phyloP scores from a whole-genome alignment of 805 yeast species.

The Clavispora vitiphila region DNA sequence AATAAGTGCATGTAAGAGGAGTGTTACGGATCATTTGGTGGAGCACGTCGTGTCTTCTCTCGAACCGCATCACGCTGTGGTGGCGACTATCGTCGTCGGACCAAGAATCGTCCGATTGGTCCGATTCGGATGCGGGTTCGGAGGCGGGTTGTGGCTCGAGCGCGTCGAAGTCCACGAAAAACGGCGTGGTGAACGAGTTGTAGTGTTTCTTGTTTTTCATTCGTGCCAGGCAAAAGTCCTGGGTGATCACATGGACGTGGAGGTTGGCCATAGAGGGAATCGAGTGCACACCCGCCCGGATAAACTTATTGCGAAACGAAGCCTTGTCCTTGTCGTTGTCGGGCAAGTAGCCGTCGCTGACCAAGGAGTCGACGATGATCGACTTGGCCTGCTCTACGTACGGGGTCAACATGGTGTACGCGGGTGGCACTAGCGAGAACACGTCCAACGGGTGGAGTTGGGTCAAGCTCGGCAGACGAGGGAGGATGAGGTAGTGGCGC shows the following conservation, averaged over 20 bases:
- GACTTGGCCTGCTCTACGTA: slow-evolving; percentile 37
- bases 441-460: slow-evolving; percentile 48
- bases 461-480: slow-evolving; percentile 42
- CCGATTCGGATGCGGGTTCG: background rate
- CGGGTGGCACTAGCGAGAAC: slow-evolving; percentile 26
- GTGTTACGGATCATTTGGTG: slow-evolving; percentile 12
- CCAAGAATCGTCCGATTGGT: slow-evolving; percentile 6
- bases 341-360: slow-evolving; percentile 8
- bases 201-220: slow-evolving; percentile 64
- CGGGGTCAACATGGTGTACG: slow-evolving; percentile 21
- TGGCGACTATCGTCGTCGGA: background rate
- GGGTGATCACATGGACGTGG: slow-evolving; percentile 69
- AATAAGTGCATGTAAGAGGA: slow-evolving; percentile 24
- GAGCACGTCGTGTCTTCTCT: background rate
- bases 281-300: slow-evolving; percentile 62
- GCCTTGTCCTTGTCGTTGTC: background rate
- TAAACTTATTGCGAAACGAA: slow-evolving; percentile 21
- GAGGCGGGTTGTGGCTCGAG: slow-evolving; percentile 30
- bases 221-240: slow-evolving; percentile 50
- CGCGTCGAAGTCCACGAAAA: slow-evolving; percentile 53
- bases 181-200: slow-evolving; percentile 62
- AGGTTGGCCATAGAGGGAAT: slow-evolving; percentile 65
- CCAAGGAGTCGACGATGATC: slow-evolving; percentile 23
- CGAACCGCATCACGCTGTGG: background rate
- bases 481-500: slow-evolving; percentile 58